Evolutionary conservation across 2,329 filamentous ascomycete species (phyloP).

Genomic region (Beauveria australis): DNA sequence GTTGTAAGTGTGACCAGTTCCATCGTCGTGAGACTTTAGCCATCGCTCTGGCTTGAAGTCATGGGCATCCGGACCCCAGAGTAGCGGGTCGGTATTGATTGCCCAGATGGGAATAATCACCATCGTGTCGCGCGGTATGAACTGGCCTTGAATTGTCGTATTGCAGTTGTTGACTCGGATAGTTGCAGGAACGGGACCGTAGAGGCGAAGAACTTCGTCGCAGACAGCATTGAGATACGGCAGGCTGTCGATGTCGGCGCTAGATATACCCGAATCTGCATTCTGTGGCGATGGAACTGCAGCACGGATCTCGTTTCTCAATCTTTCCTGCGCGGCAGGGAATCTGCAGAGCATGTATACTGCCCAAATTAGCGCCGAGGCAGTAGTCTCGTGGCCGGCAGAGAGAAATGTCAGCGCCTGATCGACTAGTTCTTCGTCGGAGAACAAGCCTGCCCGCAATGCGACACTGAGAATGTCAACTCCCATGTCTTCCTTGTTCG

Average conservation of each 20-base stretch:
- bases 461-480: background rate
- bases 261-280: background rate
- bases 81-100: constrained; percentile 20
- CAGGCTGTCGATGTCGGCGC: background rate
- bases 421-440: background rate
- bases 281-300: background rate
- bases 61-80: constrained; percentile 29
- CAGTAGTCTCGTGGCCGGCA: constrained; percentile 4
- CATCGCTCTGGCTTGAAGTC: constrained; percentile 30
- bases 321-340: background rate
- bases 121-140: constrained; percentile 27
- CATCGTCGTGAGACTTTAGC: constrained; percentile 16
- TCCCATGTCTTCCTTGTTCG: constrained; percentile 18
- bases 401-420: constrained; percentile 2
- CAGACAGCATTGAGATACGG: constrained; percentile 57
- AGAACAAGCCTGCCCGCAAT: background rate
- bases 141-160: constrained; percentile 22
- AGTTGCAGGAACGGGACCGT: constrained; percentile 26
- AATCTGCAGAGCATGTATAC: background rate
- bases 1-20: background rate
- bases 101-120: constrained; percentile 24
- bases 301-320: background rate
- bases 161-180: constrained; percentile 23
- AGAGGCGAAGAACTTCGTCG: constrained; percentile 33
- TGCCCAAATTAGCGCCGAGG: background rate